Percentiles rank a stretch among this genome's conserved stretches.
Evolutionary conservation across 2,329 filamentous ascomycete genomes (phyloP).

Genomic region (Falciphora oryzae): DNA sequence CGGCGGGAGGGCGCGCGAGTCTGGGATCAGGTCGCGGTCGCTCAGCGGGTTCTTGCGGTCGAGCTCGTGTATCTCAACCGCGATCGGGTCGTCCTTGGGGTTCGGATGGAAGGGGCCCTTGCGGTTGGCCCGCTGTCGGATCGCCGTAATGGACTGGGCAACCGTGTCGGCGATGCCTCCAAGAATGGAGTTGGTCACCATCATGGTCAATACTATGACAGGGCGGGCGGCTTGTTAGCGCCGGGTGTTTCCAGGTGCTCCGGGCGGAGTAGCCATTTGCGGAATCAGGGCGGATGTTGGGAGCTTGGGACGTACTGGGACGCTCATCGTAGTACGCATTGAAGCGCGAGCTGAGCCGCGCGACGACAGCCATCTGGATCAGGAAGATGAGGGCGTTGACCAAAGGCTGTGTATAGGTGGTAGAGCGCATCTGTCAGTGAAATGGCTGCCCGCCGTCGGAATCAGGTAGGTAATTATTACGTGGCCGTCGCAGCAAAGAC

Average conservation of each 20-base stretch:
- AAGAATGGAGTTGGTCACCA: slow-evolving; percentile 96
- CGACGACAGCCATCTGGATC: slow-evolving; percentile 81
- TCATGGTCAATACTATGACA: slow-evolving; percentile 79
- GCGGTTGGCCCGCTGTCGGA: slow-evolving; percentile 61
- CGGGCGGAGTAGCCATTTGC: background rate
- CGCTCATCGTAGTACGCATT: slow-evolving; percentile 90
- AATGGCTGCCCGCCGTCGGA: background rate
- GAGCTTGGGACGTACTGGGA: slow-evolving; percentile 54
- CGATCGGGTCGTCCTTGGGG: slow-evolving; percentile 63
- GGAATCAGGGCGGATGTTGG: background rate
- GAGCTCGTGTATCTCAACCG: slow-evolving; percentile 84
- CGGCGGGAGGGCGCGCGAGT: slow-evolving; percentile 60
- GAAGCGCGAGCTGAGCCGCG: slow-evolving; percentile 78
- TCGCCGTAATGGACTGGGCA: slow-evolving; percentile 83
- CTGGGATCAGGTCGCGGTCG: slow-evolving; percentile 60
- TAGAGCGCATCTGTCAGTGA: background rate
- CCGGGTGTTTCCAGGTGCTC: background rate
- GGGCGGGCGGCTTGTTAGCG: background rate
- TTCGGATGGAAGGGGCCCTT: slow-evolving; percentile 53
- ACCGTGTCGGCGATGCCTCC: slow-evolving; percentile 95
- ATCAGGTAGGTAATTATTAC: background rate
- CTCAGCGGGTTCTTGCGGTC: slow-evolving; percentile 70
- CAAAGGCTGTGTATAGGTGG: slow-evolving; percentile 61
- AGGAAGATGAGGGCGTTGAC: slow-evolving; percentile 80
- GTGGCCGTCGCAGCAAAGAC: background rate